These are phyloP conservation scores for Pleurotus giganteus DNA, from an alignment of 768 basidiomycete genomes.

Conservation along the genomic window DNA sequence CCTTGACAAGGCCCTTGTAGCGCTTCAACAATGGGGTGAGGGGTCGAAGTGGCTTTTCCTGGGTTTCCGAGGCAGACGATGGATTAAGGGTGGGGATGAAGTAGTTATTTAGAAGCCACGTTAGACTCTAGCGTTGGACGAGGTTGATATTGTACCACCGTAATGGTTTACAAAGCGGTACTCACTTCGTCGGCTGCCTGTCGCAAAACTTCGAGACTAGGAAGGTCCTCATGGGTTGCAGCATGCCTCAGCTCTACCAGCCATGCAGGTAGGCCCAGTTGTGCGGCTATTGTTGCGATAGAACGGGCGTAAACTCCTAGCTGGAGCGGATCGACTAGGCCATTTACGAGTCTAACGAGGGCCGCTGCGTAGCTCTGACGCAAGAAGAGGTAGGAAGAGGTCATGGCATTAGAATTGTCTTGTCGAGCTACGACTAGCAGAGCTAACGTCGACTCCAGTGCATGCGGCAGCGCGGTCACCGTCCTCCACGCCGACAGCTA, in stretches of 20 bases:
- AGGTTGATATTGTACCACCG: constrained; percentile 9
- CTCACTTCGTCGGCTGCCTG: constrained; percentile 72
- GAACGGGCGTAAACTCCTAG: constrained; percentile 86
- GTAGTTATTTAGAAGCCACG: constrained; percentile 83
- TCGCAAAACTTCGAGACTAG: constrained; percentile 75
- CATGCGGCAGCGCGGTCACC: constrained; percentile 75
- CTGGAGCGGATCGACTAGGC: constrained; percentile 93
- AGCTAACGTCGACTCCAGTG: constrained; percentile 70
- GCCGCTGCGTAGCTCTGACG: constrained; percentile 81
- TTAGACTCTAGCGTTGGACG: constrained; percentile 54
- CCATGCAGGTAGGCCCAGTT: constrained; percentile 84
- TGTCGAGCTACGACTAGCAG: constrained; percentile 59
- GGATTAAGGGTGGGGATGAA: constrained; percentile 76
- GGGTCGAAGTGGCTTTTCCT: constrained; percentile 43
- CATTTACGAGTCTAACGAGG: constrained; percentile 88
- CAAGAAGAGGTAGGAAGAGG: constrained; percentile 43
- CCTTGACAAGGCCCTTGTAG: constrained; percentile 72
- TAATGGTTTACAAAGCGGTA: background rate
- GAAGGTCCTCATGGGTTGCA: constrained; percentile 94
- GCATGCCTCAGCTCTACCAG: constrained; percentile 93
- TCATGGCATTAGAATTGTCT: constrained; percentile 35
- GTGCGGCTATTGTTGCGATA: constrained; percentile 83
- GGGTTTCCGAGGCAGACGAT: constrained; percentile 29
- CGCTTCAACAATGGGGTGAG: constrained; percentile 66
- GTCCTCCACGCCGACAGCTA: constrained; percentile 81